Evolutionary conservation across 1,139 yeast species (phyloP).

Genomic region (Pichia sp.): DNA sequence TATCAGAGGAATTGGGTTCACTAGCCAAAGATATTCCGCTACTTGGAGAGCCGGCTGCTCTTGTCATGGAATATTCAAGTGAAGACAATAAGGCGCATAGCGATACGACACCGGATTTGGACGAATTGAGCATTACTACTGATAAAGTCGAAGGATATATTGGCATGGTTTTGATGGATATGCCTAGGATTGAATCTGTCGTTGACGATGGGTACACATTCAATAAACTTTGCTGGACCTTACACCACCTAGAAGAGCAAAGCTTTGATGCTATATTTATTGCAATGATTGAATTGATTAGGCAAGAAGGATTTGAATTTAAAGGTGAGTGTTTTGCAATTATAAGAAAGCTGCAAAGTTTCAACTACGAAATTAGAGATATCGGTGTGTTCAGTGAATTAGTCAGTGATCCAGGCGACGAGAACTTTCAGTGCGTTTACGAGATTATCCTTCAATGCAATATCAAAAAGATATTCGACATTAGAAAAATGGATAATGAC

Average conservation of each 20-base stretch:
- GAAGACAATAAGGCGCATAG: constrained; percentile 10
- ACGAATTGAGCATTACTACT: constrained; percentile 14
- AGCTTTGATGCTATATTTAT: background rate
- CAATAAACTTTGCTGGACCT: background rate
- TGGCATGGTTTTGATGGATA: constrained; percentile 2
- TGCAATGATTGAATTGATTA: background rate
- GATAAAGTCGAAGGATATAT: constrained; percentile 2
- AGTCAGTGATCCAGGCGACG: background rate
- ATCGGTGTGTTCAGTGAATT: background rate
- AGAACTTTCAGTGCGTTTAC: background rate
- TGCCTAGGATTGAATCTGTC: background rate
- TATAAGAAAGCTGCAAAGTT: background rate
- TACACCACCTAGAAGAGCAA: background rate
- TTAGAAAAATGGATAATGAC: background rate
- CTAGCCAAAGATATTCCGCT: too few species aligned
- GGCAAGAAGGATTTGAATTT: background rate
- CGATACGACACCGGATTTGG: constrained; percentile 22
- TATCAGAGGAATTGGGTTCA: too few species aligned
- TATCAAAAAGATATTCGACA: background rate
- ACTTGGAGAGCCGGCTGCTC: too few species aligned
- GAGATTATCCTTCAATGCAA: background rate
- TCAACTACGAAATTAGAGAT: background rate
- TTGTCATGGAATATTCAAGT: background rate
- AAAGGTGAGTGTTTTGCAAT: constrained; percentile 3
- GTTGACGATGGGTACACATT: background rate